Evolutionary conservation across 2,329 filamentous ascomycete genomes (phyloP), one percentile per base, ranked within the genome.

Genomic region (Aspergillus eucalypticola): DNA sequence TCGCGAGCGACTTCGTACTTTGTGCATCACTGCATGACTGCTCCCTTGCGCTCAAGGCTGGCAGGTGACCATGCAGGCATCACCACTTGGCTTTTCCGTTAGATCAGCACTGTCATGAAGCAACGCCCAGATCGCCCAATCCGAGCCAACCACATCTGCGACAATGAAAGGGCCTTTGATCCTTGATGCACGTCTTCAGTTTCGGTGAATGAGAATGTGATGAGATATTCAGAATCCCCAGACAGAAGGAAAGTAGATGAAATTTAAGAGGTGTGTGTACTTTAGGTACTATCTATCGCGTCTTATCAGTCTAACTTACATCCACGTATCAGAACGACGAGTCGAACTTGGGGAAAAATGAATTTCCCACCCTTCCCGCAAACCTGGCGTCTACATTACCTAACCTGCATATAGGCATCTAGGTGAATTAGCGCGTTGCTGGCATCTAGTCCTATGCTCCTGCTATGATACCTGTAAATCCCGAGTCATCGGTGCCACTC

Each of bases 21-120:
- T 44, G 39, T 42, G 15, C 39, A 13, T 32, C 8, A 5, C 10
- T 25, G 19, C 46, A 13, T 32, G n/a, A 2, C 10, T 25, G 19
- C 46, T 32, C 27, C 53, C 53, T 55, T 55, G 53, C 53, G 42
- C 41, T 44, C 13, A 13, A 13, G 23, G 53, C 27, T 44, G 39
- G 53, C 53, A 55, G 53, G 39, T 55, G 53, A 55, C 53, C 53
- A 55, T 29, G 39, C 53, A 46, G 53, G 25, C 19, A 42, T 25
- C 52, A 54, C 38, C 52, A 42, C 21, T 42, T 29, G 32, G 25
- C 53, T 46, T 35, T 23, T 23, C 39, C 38, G 32, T 54, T 44
- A 44, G 39, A 54, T 54, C 38, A 42, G 52, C 53, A 55, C 38
- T 55, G 53, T 46, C 39, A 46, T 46, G n/a, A 55, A 42, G 52